These are phyloP conservation scores for Colletotrichum tanaceti DNA, from an alignment of 2,329 filamentous ascomycete genomes.

Conservation along the genomic window DNA sequence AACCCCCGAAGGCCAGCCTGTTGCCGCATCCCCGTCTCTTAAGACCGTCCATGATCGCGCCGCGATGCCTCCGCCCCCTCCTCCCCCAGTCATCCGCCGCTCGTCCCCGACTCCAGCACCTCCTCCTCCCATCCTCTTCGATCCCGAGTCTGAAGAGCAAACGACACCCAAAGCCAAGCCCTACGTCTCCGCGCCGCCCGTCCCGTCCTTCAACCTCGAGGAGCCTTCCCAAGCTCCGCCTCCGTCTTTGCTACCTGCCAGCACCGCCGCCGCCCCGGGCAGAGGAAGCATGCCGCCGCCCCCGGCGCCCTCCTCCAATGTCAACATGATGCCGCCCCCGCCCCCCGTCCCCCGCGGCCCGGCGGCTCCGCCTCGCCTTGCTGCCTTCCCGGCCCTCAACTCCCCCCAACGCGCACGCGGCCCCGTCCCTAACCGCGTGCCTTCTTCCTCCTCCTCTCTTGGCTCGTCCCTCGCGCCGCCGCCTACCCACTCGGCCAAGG, in stretches of 20 bases:
- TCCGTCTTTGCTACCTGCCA: constrained; percentile 42
- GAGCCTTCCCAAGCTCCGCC: constrained; percentile 30
- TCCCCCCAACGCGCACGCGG: constrained; percentile 44
- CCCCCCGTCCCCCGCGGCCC: constrained; percentile 44
- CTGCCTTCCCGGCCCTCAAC: constrained; percentile 40
- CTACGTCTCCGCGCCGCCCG: constrained; percentile 44
- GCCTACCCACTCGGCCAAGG: constrained; percentile 63
- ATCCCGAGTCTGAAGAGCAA: constrained; percentile 54
- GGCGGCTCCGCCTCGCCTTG: constrained; percentile 31
- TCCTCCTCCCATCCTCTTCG: constrained; percentile 23
- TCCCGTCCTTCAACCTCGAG: constrained; percentile 61
- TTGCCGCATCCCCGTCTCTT: background rate
- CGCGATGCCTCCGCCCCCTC: constrained; percentile 53
- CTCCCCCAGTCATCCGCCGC: constrained; percentile 34
- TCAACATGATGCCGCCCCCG: constrained; percentile 49
- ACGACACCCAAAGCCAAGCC: constrained; percentile 64
- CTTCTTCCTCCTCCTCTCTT: constrained; percentile 44
- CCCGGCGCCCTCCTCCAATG: constrained; percentile 5
- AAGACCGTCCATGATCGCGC: constrained; percentile 45
- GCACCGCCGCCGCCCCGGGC: constrained; percentile 40
- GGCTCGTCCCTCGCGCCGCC: constrained; percentile 63
- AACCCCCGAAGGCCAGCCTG: constrained; percentile 20
- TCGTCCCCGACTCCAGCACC: constrained; percentile 21
- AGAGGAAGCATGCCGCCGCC: constrained; percentile 39
- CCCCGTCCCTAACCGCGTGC: constrained; percentile 52